Percentiles rank a stretch among this genome's conserved stretches.
Conservation (phyloP, 2,329 filamentous ascomycete species). For the Ceratocystis variospora region DNA sequence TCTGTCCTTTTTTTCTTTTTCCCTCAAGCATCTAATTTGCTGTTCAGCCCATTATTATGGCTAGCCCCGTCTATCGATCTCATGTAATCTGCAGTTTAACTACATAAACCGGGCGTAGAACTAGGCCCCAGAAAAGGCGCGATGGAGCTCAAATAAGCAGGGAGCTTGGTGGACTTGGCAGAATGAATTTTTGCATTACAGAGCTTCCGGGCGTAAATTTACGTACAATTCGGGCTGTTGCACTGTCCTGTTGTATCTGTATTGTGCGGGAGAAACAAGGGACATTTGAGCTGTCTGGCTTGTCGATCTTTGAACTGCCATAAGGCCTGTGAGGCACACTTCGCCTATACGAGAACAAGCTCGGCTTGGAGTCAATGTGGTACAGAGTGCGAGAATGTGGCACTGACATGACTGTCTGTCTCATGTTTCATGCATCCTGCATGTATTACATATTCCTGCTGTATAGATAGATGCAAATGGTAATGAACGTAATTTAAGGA, state of each 20-base stretch:
- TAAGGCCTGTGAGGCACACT: not conserved
- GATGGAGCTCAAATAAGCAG: not conserved
- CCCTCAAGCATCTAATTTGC: no score
- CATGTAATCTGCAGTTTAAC: not conserved
- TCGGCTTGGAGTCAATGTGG: not conserved
- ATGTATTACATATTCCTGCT: not conserved
- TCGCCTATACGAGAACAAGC: not conserved
- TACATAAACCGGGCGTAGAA: conserved; percentile 1
- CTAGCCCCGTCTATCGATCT: no score
- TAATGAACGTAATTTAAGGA: not conserved
- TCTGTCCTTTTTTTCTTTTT: no score
- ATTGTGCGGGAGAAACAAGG: not conserved
- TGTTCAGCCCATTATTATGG: no score
- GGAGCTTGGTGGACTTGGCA: not conserved
- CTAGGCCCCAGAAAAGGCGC: not conserved
- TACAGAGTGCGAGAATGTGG: conserved; percentile 16
- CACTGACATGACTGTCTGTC: conserved; percentile 22
- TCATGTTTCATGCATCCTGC: not conserved
- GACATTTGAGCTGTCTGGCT: no score
- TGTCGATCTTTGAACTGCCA: not conserved
- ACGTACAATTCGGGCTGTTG: not conserved
- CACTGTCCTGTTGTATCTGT: not conserved
- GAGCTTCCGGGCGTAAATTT: not conserved
- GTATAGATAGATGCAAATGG: no score
- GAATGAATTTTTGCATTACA: not conserved